Percentiles rank a stretch among this genome's conserved stretches.
Conservation (phyloP, 352 stramenopile genomes). For the Saprolegnia diclina region DNA sequence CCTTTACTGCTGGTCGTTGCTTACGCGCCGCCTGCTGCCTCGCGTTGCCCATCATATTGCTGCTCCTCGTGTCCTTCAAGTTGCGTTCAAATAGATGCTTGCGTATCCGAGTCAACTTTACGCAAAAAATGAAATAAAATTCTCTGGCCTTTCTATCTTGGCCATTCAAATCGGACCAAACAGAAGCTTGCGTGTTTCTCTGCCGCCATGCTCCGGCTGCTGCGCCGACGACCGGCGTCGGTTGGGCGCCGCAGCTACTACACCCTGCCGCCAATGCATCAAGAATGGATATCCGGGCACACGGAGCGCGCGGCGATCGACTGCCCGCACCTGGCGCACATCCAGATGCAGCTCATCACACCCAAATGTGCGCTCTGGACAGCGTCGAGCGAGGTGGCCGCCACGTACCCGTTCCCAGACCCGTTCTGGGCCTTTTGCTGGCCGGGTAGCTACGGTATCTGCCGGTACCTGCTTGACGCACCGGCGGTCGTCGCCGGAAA, state of each 20-base stretch:
- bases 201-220: too few relatives aligned
- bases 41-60: too few relatives aligned
- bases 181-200: too few relatives aligned
- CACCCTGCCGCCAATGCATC: background rate
- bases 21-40: too few relatives aligned
- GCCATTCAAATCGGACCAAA: too few relatives aligned
- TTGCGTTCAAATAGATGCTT: too few relatives aligned
- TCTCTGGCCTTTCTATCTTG: too few relatives aligned
- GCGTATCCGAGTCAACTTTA: too few relatives aligned
- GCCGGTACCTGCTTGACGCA: slow-evolving; percentile 12
- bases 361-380: slow-evolving; percentile 18
- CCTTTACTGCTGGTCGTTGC: too few relatives aligned
- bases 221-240: background rate
- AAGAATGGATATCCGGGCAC: background rate
- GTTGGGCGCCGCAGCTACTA: background rate
- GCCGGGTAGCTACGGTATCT: slow-evolving; percentile 25
- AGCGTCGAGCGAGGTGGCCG: slow-evolving; percentile 17
- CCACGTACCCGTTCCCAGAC: slow-evolving; percentile 21
- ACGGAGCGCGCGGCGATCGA: slow-evolving; percentile 7
- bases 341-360: slow-evolving; percentile 23
- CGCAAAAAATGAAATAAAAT: too few relatives aligned
- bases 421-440: slow-evolving; percentile 28
- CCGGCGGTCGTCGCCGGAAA: background rate
- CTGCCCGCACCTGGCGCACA: background rate
- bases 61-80: too few relatives aligned